Percentiles rank a stretch among this genome's conserved stretches.
phyloP scores from a whole-genome alignment of 1,284 basidiomycete genomes.

The Marasmius fiardii region DNA sequence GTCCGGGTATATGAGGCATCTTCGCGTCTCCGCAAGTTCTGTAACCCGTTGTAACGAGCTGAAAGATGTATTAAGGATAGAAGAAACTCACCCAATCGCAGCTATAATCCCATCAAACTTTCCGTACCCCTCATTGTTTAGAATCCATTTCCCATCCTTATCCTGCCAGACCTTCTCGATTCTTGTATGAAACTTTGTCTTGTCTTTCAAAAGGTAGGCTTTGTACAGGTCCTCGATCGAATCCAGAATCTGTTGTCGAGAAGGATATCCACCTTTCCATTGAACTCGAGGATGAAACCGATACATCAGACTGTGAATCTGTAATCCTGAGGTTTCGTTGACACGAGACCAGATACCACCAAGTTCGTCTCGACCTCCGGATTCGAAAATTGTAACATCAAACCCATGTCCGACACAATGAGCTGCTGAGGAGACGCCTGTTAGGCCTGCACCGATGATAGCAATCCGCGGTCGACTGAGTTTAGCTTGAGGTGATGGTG shows the following conservation, averaged over 20 bases:
- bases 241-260: constrained; percentile 52
- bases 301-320: constrained; percentile 59
- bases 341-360: constrained; percentile 65
- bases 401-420: constrained; percentile 53
- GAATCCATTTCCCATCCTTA: constrained; percentile 47
- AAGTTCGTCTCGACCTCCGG: constrained; percentile 24
- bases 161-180: constrained; percentile 50
- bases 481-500: constrained; percentile 10
- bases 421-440: constrained; percentile 17
- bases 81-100: constrained; percentile 50
- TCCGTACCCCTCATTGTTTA: constrained; percentile 46
- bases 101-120: constrained; percentile 59
- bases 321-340: constrained; percentile 49
- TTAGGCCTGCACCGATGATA: constrained; percentile 35
- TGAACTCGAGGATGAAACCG: constrained; percentile 49
- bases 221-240: constrained; percentile 24
- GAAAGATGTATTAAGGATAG: constrained; percentile 46
- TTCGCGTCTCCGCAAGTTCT: constrained; percentile 13
- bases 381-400: constrained; percentile 51
- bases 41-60: constrained; percentile 37
- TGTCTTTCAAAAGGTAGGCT: constrained; percentile 4
- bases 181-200: constrained; percentile 28
- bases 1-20: constrained; percentile 12
- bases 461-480: constrained; percentile 33
- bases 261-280: constrained; percentile 48